These are phyloP conservation scores for Talaromyces adpressus DNA, from an alignment of 495 filamentous ascomycete species.

Conservation along the genomic window DNA sequence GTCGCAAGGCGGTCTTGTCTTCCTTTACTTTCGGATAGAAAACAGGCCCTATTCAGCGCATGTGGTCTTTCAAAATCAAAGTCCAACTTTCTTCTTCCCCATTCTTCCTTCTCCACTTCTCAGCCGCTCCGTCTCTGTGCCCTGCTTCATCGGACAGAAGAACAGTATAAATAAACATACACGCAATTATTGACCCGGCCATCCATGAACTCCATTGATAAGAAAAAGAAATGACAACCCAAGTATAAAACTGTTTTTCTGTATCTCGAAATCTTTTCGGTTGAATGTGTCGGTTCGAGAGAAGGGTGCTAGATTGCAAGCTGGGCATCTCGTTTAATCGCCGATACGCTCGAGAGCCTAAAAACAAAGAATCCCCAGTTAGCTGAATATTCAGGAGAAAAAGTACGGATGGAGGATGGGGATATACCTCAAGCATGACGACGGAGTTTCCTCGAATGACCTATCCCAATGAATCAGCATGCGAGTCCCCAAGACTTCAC, in stretches of 20 bases:
- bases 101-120: neutral
- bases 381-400: neutral
- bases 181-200: neutral
- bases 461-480: conserved; percentile 17
- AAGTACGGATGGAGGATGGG: neutral
- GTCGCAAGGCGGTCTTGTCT: neutral
- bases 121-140: neutral
- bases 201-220: neutral
- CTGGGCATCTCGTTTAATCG: conserved; percentile 28
- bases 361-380: neutral
- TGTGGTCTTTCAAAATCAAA: neutral
- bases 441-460: conserved; percentile 91
- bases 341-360: conserved; percentile 56
- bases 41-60: neutral
- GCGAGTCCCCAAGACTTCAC: neutral
- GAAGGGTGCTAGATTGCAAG: neutral
- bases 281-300: neutral
- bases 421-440: conserved; percentile 83
- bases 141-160: neutral
- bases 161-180: neutral
- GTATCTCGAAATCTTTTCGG: neutral
- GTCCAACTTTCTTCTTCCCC: neutral
- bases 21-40: neutral
- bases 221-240: neutral
- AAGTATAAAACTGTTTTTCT: neutral